A percentile compares a stretch with the other conserved stretches of the same genome.
phyloP scores from a whole-genome alignment of 768 basidiomycete species.

The Porpolomopsis calyptriformis region DNA sequence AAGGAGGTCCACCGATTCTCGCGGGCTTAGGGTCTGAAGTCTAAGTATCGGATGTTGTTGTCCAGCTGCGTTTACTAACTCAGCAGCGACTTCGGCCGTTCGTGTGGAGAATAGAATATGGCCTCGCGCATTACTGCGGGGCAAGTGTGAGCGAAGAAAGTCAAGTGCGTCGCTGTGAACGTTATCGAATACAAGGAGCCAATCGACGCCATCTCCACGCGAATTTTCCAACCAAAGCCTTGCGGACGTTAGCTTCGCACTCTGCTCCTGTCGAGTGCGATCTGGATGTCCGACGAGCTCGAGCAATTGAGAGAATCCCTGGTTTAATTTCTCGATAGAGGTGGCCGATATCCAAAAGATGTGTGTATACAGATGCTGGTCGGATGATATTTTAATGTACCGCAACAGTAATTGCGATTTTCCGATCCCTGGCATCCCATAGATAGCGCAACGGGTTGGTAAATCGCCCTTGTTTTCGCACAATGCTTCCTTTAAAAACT shows the following conservation, averaged over 20 bases:
- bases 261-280: not conserved
- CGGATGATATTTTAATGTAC: not conserved
- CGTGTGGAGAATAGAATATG: not conserved
- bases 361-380: not conserved
- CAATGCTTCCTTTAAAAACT: not conserved
- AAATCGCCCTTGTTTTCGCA: not conserved
- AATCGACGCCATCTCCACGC: not conserved
- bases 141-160: too few species aligned
- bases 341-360: constrained; percentile 2
- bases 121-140: too few species aligned
- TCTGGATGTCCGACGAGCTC: not conserved
- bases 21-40: not conserved
- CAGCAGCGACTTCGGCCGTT: not conserved
- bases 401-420: not conserved
- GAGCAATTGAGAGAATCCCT: not conserved
- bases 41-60: not conserved
- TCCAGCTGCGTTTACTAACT: not conserved
- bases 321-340: not conserved
- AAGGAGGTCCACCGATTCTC: not conserved
- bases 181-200: constrained; percentile 1
- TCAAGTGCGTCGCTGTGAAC: not conserved
- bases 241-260: not conserved
- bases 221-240: too few species aligned
- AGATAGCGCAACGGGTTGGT: not conserved
- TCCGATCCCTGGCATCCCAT: not conserved